These are phyloP conservation scores for Candida boleticola DNA, from an alignment of 805 yeast genomes.

Conservation along the genomic window DNA sequence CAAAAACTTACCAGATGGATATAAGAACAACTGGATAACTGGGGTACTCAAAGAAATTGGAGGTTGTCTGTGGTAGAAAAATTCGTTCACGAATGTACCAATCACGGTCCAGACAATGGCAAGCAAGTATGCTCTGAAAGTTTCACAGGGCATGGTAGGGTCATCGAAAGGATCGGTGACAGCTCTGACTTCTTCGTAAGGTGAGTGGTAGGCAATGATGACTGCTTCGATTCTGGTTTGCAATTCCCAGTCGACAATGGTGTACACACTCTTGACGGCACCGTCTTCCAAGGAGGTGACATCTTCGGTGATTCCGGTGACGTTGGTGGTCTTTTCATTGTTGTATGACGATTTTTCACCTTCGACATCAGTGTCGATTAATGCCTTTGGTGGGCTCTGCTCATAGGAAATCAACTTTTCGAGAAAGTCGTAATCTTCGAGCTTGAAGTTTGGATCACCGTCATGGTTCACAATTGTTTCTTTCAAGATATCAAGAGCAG, in stretches of 20 bases:
- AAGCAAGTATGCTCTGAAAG: conserved; percentile 48
- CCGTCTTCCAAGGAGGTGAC: conserved; percentile 3
- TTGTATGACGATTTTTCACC: conserved; percentile 4
- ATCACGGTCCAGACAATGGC: conserved; percentile 50
- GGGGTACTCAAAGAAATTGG: conserved; percentile 38
- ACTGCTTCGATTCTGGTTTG: conserved; percentile 42
- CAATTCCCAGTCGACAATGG: conserved; percentile 16
- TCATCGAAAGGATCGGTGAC: conserved; percentile 33
- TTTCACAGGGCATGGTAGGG: conserved; percentile 34
- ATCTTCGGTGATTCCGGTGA: too few relatives aligned
- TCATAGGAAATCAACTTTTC: conserved; percentile 14
- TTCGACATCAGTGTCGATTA: background rate
- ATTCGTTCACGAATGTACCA: conserved; percentile 55
- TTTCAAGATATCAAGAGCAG: conserved; percentile 26
- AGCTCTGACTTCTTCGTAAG: conserved; percentile 30
- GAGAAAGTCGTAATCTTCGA: conserved; percentile 24
- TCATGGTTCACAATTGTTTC: conserved; percentile 26
- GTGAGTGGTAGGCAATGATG: conserved; percentile 33
- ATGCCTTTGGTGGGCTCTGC: background rate
- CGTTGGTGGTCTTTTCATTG: background rate
- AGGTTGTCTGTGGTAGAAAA: conserved; percentile 54
- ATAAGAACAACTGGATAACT: conserved; percentile 44
- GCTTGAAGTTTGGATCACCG: conserved; percentile 34
- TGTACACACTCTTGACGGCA: background rate
- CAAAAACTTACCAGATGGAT: conserved; percentile 41